phyloP scores from a whole-genome alignment of 257 asterid species.

The Plantago major region DNA sequence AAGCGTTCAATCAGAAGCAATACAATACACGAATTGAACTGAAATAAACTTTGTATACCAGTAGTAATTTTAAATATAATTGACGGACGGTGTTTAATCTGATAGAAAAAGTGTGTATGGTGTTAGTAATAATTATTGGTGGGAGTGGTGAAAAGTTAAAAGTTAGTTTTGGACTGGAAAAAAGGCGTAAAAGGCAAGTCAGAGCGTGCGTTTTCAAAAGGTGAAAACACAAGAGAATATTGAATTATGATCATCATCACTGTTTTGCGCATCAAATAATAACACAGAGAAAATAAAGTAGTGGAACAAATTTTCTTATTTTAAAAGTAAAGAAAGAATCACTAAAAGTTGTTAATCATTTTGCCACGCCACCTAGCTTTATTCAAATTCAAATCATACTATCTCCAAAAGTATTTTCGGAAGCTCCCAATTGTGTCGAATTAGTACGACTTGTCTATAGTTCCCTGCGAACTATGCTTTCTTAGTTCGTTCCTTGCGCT shows the following conservation, averaged over 20 bases:
- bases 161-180: conserved; percentile 38
- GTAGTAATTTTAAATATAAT: no score
- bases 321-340: conserved; percentile 30
- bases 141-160: conserved; percentile 18
- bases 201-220: conserved; percentile 88
- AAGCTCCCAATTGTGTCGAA: no score
- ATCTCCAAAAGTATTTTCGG: no score
- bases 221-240: conserved; percentile 34
- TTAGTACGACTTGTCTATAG: no score
- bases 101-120: no score
- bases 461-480: no score
- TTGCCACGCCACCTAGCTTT: conserved; percentile 20
- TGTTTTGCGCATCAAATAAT: conserved; percentile 19
- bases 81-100: no score
- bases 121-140: background rate
- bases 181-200: conserved; percentile 82
- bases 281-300: conserved; percentile 19
- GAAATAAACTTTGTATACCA: no score
- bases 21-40: no score
- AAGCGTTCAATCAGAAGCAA: no score
- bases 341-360: conserved; percentile 30
- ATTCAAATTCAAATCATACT: conserved; percentile 3
- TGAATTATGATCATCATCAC: conserved; percentile 54
- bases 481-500: no score
- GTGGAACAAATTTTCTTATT: conserved; percentile 13